Evolutionary conservation across 2,329 filamentous ascomycete genomes (phyloP), one percentile per base, ranked within the genome.

Genomic region (Cryphonectria naterciae): DNA sequence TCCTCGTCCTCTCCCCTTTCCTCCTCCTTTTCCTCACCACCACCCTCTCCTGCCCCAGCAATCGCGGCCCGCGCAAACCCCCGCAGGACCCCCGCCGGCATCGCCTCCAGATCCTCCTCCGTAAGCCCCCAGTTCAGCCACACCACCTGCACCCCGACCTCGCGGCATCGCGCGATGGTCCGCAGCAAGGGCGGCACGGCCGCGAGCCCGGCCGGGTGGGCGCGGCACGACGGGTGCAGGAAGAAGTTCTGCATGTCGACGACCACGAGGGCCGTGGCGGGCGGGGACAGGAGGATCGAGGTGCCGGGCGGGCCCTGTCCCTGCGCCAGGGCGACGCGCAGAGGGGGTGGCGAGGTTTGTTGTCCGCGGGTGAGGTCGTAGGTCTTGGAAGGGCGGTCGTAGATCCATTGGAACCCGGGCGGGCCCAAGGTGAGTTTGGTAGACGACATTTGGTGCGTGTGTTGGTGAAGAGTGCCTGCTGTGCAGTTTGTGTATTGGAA

Each of bases 51-150:
- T 10, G 28, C 69, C 25, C 15, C 66, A 6, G 74, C 73, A 60
- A 84, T 75, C 10, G 80, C 77, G 32, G 78, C 76, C 70, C 78
- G 79, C 58, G 84, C 82, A 76, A 89, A 89, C 19, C 84, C 81
- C 17, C 84, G 78, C 67, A 82, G 76, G 5, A 85, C 80, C 19
- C 80, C 80, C 10, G 87, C 84, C 8, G 87, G 87, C 80, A 89
- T 84, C 3, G 73, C 76, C 3, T 75, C 75, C 19, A 89, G 75
- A 74, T 89, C 87, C 25, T 78, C 74, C n/a, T 87, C 83, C 0
- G 81, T 86, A 52, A 89, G 79, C 2, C 87, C 87, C 88, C 87
- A 90, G 74, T 87, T 88, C 60, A 88, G 79, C 85, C 85, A 87
- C 28, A 88, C 77, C 28, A 87, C 74, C 76, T 84, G 79, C 25